phyloP scores from a whole-genome alignment of 1,139 yeast species.

The Chernovozyma aurita region DNA sequence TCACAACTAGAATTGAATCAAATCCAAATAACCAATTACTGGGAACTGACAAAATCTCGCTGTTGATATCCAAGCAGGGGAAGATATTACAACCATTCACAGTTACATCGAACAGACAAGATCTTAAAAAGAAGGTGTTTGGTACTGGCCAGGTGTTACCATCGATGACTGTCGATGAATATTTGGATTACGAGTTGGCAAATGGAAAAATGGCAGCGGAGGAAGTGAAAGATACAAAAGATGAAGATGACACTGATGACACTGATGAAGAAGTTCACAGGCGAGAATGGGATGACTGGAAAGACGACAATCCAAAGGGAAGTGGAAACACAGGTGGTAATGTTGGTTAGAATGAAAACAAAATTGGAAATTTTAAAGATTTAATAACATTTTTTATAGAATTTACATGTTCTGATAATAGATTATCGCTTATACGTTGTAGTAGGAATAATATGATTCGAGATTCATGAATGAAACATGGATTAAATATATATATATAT shows the following conservation, averaged over 20 bases:
- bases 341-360: constrained; percentile 66
- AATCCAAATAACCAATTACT: constrained; percentile 28
- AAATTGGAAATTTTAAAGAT: constrained; percentile 1
- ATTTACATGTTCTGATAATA: no score
- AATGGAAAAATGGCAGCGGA: constrained; percentile 74
- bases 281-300: constrained; percentile 90
- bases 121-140: constrained; percentile 59
- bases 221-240: constrained; percentile 30
- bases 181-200: constrained; percentile 76
- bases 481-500: not conserved
- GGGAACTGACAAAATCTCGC: constrained; percentile 17
- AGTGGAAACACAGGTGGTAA: constrained; percentile 82
- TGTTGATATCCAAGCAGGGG: constrained; percentile 61
- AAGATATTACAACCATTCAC: constrained; percentile 83
- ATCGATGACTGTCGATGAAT: constrained; percentile 92
- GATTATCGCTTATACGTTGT: no score
- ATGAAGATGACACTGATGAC: constrained; percentile 28
- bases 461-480: no score
- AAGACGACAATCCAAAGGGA: constrained; percentile 81
- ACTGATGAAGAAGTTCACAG: constrained; percentile 48
- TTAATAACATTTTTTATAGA: no score
- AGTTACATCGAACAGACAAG: constrained; percentile 56
- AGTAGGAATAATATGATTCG: no score
- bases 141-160: constrained; percentile 95
- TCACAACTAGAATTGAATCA: constrained; percentile 52